Evolutionary conservation across 2,329 filamentous ascomycete species (phyloP).

Genomic region (Teratosphaeria destructans): DNA sequence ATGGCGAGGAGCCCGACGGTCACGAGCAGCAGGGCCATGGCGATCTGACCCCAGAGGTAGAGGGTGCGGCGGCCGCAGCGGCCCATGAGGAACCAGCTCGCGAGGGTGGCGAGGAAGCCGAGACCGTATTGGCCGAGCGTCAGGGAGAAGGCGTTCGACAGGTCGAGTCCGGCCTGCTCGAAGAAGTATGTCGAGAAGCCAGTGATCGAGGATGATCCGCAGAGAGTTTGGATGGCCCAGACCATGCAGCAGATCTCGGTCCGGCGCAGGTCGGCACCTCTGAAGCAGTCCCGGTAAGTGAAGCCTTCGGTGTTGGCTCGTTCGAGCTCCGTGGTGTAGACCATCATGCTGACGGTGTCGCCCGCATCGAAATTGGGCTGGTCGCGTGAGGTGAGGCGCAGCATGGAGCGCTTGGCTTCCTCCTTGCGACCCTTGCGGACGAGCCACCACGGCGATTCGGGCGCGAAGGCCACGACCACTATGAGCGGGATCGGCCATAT

Average conservation of each 20-base stretch:
- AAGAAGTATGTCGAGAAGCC: constrained; percentile 31
- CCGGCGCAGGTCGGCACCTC: constrained; percentile 38
- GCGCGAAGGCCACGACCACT: constrained; percentile 17
- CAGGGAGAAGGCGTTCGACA: constrained; percentile 27
- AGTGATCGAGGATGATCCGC: constrained; percentile 22
- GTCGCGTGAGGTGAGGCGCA: constrained; percentile 13
- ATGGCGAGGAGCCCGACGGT: constrained; percentile 15
- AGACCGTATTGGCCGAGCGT: constrained; percentile 23
- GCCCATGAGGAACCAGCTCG: constrained; percentile 26
- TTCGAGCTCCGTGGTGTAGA: constrained; percentile 42
- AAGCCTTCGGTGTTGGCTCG: constrained; percentile 38
- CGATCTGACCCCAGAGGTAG: constrained; percentile 23
- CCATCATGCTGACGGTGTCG: constrained; percentile 28
- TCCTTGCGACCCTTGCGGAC: constrained; percentile 15
- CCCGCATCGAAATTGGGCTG: constrained; percentile 17
- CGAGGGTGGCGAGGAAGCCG: constrained; percentile 16
- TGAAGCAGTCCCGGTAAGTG: constrained; percentile 44
- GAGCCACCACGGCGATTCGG: constrained; percentile 24
- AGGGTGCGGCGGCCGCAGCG: constrained; percentile 30
- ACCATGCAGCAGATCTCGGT: constrained; percentile 32
- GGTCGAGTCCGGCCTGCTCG: constrained; percentile 29
- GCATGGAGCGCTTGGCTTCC: constrained; percentile 14
- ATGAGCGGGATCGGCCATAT: constrained; percentile 27
- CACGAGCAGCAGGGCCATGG: constrained; percentile 12
- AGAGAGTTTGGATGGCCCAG: constrained; percentile 28